phyloP scores from a whole-genome alignment of 208 protist genomes.

The Balamuthia mandrillaris region DNA sequence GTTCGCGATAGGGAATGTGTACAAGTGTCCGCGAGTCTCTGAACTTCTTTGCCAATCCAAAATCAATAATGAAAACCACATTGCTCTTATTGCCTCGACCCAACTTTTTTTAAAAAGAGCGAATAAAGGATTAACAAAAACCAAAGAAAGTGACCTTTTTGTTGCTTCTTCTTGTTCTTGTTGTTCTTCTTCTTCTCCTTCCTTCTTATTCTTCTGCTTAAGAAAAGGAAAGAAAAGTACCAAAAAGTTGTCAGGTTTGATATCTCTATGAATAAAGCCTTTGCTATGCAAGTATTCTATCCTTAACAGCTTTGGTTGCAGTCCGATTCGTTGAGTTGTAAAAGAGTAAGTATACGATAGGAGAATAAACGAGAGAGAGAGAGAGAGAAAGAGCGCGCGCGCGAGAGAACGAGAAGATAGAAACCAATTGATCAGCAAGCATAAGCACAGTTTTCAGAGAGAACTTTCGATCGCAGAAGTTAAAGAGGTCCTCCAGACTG shows the following conservation, averaged over 20 bases:
- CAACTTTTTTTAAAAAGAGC: no score
- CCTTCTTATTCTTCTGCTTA: no score
- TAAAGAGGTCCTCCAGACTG: conserved; percentile 96
- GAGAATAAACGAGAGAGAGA: not conserved
- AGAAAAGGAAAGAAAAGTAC: no score
- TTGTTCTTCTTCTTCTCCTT: no score
- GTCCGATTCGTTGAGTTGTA: not conserved
- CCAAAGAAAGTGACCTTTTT: no score
- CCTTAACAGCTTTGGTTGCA: conserved; percentile 62
- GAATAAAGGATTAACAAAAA: no score
- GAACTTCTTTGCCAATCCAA: conserved; percentile 98
- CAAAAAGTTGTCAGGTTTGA: conserved; percentile 99
- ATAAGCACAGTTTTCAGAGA: conserved; percentile 97
- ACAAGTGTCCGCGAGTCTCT: conserved; percentile 92
- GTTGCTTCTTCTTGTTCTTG: no score
- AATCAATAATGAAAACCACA: conserved; percentile 95
- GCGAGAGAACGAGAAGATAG: not conserved
- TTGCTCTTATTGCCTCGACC: no score
- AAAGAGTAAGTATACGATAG: not conserved
- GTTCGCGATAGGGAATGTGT: conserved; percentile 98
- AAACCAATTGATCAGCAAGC: conserved; percentile 96
- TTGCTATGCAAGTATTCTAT: conserved; percentile 95
- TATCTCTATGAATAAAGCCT: conserved; percentile 93
- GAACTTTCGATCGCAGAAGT: conserved; percentile 83
- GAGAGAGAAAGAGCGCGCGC: not conserved